These are phyloP conservation scores for Allantophomopsis lycopodina DNA, from an alignment of 2,329 filamentous ascomycete species.

Conservation along the genomic window DNA sequence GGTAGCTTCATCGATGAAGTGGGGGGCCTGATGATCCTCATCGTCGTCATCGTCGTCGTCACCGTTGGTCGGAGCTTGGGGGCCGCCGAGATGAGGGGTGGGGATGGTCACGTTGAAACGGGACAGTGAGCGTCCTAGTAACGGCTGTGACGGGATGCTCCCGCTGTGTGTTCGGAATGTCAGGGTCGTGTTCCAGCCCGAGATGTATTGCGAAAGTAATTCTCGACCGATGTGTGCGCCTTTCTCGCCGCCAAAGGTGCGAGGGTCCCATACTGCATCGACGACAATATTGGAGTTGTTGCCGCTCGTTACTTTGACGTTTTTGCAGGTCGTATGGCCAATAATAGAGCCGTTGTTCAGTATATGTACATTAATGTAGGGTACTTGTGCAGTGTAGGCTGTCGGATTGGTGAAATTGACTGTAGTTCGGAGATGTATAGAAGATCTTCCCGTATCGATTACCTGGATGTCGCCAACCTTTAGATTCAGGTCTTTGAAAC, in stretches of 20 bases:
- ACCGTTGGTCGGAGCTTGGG: slow-evolving; percentile 24
- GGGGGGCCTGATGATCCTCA: slow-evolving; percentile 30
- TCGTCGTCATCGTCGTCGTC: slow-evolving; percentile 21
- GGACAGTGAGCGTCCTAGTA: slow-evolving; percentile 60
- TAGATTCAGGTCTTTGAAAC: slow-evolving; percentile 34
- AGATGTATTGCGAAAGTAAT: slow-evolving; percentile 75
- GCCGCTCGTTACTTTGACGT: slow-evolving; percentile 52
- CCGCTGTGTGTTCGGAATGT: slow-evolving; percentile 56
- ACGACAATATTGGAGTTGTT: slow-evolving; percentile 59
- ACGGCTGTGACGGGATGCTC: slow-evolving; percentile 61
- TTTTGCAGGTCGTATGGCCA: slow-evolving; percentile 56
- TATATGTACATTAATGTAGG: slow-evolving; percentile 65
- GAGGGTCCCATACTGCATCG: slow-evolving; percentile 62
- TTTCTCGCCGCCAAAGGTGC: slow-evolving; percentile 41
- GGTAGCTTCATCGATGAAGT: slow-evolving; percentile 75
- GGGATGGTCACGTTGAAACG: slow-evolving; percentile 57
- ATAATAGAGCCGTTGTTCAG: slow-evolving; percentile 60
- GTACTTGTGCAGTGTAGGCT: slow-evolving; percentile 69
- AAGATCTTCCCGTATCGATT: slow-evolving; percentile 55
- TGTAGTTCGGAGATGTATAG: slow-evolving; percentile 54
- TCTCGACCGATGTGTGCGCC: slow-evolving; percentile 52
- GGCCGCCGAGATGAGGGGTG: slow-evolving; percentile 52
- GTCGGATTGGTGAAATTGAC: slow-evolving; percentile 88
- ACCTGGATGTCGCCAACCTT: slow-evolving; percentile 60
- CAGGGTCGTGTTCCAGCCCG: slow-evolving; percentile 73